Evolutionary conservation across 2,329 filamentous ascomycete species (phyloP), one percentile per base, ranked within the genome.

Genomic region (Colletotrichum theobromicola): DNA sequence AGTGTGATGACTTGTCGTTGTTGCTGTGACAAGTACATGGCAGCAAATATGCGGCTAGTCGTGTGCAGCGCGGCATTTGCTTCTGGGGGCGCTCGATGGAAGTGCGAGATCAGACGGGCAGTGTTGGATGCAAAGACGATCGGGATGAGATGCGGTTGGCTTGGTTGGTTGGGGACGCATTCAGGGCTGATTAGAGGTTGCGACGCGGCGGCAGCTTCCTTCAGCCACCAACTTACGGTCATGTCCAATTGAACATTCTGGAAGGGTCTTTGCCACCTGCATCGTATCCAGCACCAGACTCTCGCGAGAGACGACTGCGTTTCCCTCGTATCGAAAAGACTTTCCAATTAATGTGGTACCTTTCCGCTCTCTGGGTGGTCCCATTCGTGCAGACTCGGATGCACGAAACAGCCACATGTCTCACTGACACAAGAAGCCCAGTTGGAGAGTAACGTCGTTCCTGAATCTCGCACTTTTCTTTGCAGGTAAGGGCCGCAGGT

Each of bases 351-450:
- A 30, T 30, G 37, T 64, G 71, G 61, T 30, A 30, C 58, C 53
- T n/a, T 57, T 26, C 26, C 21, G 24, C 26, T 10, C 28, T 60
- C 28, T 18, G 55, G 53, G 21, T 62, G 62, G 68, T 15, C 46
- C 68, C 68, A 72, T 63, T 67, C 57, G 62, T 57, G 30, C 61
- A 32, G n/a, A n/a, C n/a, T 46, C 34, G 34, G 37, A 46, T 66
- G 55, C 42, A 35, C 62, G 55, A 63, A 62, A 74, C 72, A 67
- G 57, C 62, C 68, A 57, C 67, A 63, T 72, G 68, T 74, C 72
- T 74, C 68, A 67, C 42, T 55, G 62, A 72, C 50, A 42, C 61
- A 18, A 55, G 28, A 72, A 65, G 42, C 32, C 61, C 68, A 57
- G 61, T 42, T 53, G 26, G 34, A 67, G 46, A 13, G 61, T 30